Percentiles rank a stretch among this genome's conserved stretches.
phyloP scores from a whole-genome alignment of 2,329 filamentous ascomycete species.

The Scedosporium boydii region DNA sequence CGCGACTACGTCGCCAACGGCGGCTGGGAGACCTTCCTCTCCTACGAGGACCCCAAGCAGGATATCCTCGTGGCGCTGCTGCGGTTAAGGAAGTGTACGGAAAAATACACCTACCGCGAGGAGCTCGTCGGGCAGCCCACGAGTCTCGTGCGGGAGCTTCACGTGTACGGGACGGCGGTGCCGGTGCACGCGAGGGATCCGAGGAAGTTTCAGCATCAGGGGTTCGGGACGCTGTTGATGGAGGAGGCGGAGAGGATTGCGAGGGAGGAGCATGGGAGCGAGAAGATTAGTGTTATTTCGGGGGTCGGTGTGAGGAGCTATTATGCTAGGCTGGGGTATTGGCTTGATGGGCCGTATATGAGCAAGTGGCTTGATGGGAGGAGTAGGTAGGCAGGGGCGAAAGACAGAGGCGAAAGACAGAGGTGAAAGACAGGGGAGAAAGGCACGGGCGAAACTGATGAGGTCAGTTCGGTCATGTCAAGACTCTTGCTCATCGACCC shows the following conservation, averaged over 20 bases:
- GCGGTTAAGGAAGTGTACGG: constrained; percentile 79
- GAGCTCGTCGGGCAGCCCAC: constrained; percentile 82
- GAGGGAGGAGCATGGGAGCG: constrained; percentile 83
- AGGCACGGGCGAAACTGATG: neutral
- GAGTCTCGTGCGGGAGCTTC: constrained; percentile 85
- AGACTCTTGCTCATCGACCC: neutral
- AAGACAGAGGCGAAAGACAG: neutral
- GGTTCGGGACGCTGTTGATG: constrained; percentile 93
- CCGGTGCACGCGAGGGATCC: constrained; percentile 92
- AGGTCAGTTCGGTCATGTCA: neutral
- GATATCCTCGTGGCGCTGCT: constrained; percentile 92
- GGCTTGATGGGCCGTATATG: constrained; percentile 84
- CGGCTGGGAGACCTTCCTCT: constrained; percentile 97
- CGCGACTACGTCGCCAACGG: constrained; percentile 92
- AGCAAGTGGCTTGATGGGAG: constrained; percentile 53
- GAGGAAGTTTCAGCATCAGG: constrained; percentile 96
- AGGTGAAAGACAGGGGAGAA: neutral
- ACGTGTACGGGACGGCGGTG: constrained; percentile 96
- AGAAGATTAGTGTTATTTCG: constrained; percentile 95
- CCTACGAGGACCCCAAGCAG: constrained; percentile 97
- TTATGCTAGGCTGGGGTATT: constrained; percentile 87
- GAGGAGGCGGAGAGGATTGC: constrained; percentile 96
- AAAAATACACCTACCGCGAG: constrained; percentile 83
- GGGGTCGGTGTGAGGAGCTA: constrained; percentile 94
- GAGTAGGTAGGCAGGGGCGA: constrained; percentile 9